These are phyloP conservation scores for Fraxinus dipetala DNA, from an alignment of 305 asterid species.

Conservation along the genomic window DNA sequence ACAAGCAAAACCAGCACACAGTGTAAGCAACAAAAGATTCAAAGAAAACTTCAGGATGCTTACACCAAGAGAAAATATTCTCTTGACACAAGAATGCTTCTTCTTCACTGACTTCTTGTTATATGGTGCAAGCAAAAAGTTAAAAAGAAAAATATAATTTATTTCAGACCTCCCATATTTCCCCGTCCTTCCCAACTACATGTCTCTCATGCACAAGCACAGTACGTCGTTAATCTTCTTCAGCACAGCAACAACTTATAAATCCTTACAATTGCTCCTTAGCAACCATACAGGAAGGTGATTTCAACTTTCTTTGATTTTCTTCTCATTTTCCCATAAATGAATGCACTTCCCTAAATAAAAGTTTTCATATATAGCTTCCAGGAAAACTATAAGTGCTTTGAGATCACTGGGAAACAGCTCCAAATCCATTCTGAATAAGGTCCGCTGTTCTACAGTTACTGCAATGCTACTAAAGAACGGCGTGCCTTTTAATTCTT, in stretches of 20 bases:
- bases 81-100: neutral
- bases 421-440: neutral
- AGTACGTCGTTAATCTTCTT: neutral
- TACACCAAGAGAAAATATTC: neutral
- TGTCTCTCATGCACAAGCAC: neutral
- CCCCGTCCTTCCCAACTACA: neutral
- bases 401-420: neutral
- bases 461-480: neutral
- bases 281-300: neutral
- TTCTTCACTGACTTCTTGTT: neutral
- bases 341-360: neutral
- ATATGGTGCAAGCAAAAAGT: slow-evolving; percentile 1
- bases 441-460: neutral
- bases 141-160: neutral
- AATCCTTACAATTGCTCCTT: neutral
- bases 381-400: neutral
- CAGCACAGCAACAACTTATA: neutral
- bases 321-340: neutral
- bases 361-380: neutral
- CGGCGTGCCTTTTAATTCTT: neutral
- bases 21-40: neutral
- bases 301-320: neutral
- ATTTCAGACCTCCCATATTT: neutral
- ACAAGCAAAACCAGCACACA: neutral
- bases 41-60: slow-evolving; percentile 10